Evolutionary conservation across 1,284 basidiomycete species (phyloP).

Genomic region (Cutaneotrichosporon cavernicola): DNA sequence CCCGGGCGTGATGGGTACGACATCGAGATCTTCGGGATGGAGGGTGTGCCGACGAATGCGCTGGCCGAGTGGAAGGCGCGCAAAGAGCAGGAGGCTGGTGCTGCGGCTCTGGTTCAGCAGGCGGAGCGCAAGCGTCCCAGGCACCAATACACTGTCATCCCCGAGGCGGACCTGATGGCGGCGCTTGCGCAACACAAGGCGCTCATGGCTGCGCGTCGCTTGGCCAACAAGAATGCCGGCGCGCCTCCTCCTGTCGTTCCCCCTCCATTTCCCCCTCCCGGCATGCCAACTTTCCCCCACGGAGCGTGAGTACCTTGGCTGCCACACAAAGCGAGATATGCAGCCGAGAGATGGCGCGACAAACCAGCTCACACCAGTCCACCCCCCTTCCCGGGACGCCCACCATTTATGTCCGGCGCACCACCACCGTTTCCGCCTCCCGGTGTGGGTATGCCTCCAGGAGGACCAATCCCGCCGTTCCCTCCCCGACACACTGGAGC

Average conservation of each 20-base stretch:
- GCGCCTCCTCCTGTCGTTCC: slow-evolving; percentile 60
- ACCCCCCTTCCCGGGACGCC: slow-evolving; percentile 11
- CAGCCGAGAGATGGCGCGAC: no score
- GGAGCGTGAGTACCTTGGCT: slow-evolving; percentile 7
- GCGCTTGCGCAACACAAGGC: slow-evolving; percentile 88
- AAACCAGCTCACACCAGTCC: background rate
- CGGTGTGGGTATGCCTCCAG: slow-evolving; percentile 28
- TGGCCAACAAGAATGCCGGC: slow-evolving; percentile 15
- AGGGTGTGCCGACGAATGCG: slow-evolving; percentile 91
- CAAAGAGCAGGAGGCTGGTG: slow-evolving; percentile 85
- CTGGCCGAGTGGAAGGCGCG: slow-evolving; percentile 91
- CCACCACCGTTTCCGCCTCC: slow-evolving; percentile 40
- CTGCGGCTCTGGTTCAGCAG: slow-evolving; percentile 71
- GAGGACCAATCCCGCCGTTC: slow-evolving; percentile 28
- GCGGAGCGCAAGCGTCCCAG: slow-evolving; percentile 72
- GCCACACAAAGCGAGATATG: background rate
- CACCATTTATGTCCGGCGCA: slow-evolving; percentile 20
- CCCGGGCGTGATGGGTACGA: slow-evolving; percentile 97
- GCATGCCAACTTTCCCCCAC: slow-evolving; percentile 22
- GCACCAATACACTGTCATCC: slow-evolving; percentile 74
- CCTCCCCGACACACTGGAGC: slow-evolving; percentile 27
- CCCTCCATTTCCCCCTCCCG: slow-evolving; percentile 50
- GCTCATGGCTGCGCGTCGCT: slow-evolving; percentile 71
- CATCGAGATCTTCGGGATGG: slow-evolving; percentile 99
- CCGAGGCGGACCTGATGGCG: slow-evolving; percentile 77